Evolutionary conservation across 768 basidiomycete genomes (phyloP), one percentile per base, ranked within the genome.

Genomic region (Suillus brevipes): DNA sequence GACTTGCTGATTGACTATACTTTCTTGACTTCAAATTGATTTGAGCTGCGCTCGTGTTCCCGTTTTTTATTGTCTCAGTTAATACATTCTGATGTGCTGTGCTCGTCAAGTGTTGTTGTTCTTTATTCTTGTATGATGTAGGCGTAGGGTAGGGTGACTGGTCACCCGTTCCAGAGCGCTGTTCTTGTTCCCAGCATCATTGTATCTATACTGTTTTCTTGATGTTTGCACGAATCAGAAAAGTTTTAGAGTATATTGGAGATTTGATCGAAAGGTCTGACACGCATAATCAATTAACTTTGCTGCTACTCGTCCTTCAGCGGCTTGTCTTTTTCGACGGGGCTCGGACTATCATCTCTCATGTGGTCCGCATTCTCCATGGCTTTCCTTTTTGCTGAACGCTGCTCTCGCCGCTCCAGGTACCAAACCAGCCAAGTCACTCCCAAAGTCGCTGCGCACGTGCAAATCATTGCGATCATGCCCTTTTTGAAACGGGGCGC

Each of bases 401-500:
- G 62, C 5, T 61, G 69, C 49, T 82, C 82, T 50, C 81, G 72
- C 53, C 63, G 71, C 64, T 89, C 86, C 14, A 88, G 69, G 64
- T 79, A 80, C 81, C 85, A 87, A 58, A 88, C 87, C 14, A 85
- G 47, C 77, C 79, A 84, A 4, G 87, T 89, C 36, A 82, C 79
- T 7, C 65, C 76, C 18, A 89, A 74, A 12, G 89, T 88, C n/a
- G 85, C 85, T 31, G 80, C 74, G 50, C 83, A 83, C 0, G 81
- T 82, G 53, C 83, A 84, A 40, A 89, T 80, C 86, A 89, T 88
- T 12, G 88, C 84, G 67, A 86, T 85, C 85, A 89, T 86, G 25
- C 89, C 90, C 64, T 85, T 90, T 20, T 72, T 80, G 74, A 91
- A 91, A 31, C 77, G 76, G 6, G 90, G 89, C 6, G 88, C 89